Evolutionary conservation across 768 basidiomycete species (phyloP), one percentile per base, ranked within the genome.

Genomic region (Russula foetens): DNA sequence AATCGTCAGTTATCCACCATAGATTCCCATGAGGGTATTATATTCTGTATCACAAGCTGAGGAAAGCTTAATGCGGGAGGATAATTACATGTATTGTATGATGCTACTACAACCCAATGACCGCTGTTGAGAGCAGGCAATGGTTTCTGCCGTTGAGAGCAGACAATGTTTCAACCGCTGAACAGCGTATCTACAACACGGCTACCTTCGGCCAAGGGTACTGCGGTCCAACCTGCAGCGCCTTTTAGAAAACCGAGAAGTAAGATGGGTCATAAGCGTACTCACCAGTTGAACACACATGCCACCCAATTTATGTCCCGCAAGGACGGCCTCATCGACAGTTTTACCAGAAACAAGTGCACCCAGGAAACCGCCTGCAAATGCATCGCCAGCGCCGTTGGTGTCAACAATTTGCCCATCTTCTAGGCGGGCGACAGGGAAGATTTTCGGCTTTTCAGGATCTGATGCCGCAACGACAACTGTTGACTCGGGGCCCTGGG

Each of bases 371-470:
- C 91, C 97, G 59, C 96, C 97, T 26, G 94, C 93, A 68, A 99
- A 98, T 45, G 92, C 92, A 71, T 99, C 96, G 45, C 97, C 97
- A 23, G 97, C 97, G 53, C 92, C 97, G 73, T 99, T 99, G 50
- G 97, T 98, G 72, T 99, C 97, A 60, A 97, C 87, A 66, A 97
- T 94, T 72, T 85, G 68, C 43, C 76, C 79, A 56, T 80, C 78
- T 48, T 69, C 67, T 60, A 96, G 75, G 41, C 79, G 75, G 54
- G 75, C 70, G 52, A 96, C 91, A 4, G 75, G 59, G 72, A 77
- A 87, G 17, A 76, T 67, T 74, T 84, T 83, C 38, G 81, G 77
- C 51, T 74, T 75, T 21, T 84, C 81, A 2, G 80, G 76, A 14
- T 81, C 77, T 45, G 74, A 76, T 7, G 84, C 79, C 14, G 81